Evolutionary conservation across 1,139 yeast species (phyloP).

Genomic region (Protomyces macrosporus): DNA sequence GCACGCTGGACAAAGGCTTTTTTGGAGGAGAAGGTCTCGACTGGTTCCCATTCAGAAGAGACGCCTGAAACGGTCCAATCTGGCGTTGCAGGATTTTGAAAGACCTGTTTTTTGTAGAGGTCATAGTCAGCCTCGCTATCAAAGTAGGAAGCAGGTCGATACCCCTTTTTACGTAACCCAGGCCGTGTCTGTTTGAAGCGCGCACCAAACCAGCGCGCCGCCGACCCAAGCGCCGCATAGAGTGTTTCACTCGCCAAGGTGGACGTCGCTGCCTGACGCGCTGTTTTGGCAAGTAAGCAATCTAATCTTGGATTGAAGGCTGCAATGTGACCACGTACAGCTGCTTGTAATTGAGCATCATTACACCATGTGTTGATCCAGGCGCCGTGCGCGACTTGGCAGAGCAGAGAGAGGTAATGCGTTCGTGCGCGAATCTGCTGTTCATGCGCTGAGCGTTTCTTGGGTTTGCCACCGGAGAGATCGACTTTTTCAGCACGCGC

Average conservation of each 20-base stretch:
- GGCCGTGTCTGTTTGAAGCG: slow-evolving; percentile 37
- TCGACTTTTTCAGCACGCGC: slow-evolving; percentile 15
- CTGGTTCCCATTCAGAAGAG: slow-evolving; percentile 32
- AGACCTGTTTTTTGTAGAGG: slow-evolving; percentile 25
- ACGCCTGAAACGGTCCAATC: neutral
- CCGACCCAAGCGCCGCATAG: slow-evolving; percentile 22
- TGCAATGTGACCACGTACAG: slow-evolving; percentile 18
- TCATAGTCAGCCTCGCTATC: slow-evolving; percentile 26
- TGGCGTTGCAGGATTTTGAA: neutral
- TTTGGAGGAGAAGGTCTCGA: slow-evolving; percentile 34
- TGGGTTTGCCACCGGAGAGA: slow-evolving; percentile 7
- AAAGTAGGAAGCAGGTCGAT: slow-evolving; percentile 7
- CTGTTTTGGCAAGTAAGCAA: neutral
- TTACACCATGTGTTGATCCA: slow-evolving; percentile 73
- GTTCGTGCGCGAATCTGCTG: slow-evolving; percentile 57
- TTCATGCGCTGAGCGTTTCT: slow-evolving; percentile 42
- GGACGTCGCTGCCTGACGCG: neutral
- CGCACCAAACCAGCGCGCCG: slow-evolving; percentile 45
- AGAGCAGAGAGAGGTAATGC: slow-evolving; percentile 56
- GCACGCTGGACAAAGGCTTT: slow-evolving; percentile 45
- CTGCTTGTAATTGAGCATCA: slow-evolving; percentile 43
- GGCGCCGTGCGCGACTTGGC: slow-evolving; percentile 61
- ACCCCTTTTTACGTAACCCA: slow-evolving; percentile 26
- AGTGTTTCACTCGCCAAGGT: neutral
- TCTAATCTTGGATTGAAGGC: slow-evolving; percentile 1